A percentile compares a stretch with the other conserved stretches of the same genome.
These are phyloP conservation scores for Microthlaspi erraticum DNA, from an alignment of 345 rosid species.

Conservation along the genomic window DNA sequence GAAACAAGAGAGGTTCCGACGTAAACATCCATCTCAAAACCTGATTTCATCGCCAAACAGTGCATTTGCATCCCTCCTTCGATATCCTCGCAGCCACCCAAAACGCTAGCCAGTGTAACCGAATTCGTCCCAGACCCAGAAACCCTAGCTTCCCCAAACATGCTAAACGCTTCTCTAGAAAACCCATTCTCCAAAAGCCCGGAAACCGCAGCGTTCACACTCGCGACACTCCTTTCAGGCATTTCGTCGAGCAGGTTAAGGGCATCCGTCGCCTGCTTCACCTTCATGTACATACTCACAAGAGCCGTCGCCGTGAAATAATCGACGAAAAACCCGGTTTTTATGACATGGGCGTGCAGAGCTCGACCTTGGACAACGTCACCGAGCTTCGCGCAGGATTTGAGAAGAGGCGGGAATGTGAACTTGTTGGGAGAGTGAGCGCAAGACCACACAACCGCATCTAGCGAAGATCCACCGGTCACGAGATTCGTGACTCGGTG, in stretches of 20 bases:
- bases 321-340: constrained; percentile 53
- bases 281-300: constrained; percentile 54
- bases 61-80: constrained; percentile 56
- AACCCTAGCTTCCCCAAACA: constrained; percentile 51
- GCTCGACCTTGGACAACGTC: constrained; percentile 52
- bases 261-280: constrained; percentile 41
- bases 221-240: constrained; percentile 47
- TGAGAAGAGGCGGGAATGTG: constrained; percentile 76
- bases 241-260: constrained; percentile 49
- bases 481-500: constrained; percentile 49
- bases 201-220: constrained; percentile 57
- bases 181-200: constrained; percentile 56
- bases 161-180: constrained; percentile 47
- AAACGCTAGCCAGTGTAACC: constrained; percentile 56
- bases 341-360: constrained; percentile 58
- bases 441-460: constrained; percentile 46
- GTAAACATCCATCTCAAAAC: constrained; percentile 57
- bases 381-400: constrained; percentile 60
- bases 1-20: constrained; percentile 66
- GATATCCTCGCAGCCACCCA: constrained; percentile 51
- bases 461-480: constrained; percentile 45
- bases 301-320: constrained; percentile 56
- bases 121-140: constrained; percentile 57
- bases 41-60: constrained; percentile 60
- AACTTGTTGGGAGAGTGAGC: constrained; percentile 50